These are phyloP conservation scores for Suillus clintonianus DNA, from an alignment of 768 basidiomycete species.

Conservation along the genomic window DNA sequence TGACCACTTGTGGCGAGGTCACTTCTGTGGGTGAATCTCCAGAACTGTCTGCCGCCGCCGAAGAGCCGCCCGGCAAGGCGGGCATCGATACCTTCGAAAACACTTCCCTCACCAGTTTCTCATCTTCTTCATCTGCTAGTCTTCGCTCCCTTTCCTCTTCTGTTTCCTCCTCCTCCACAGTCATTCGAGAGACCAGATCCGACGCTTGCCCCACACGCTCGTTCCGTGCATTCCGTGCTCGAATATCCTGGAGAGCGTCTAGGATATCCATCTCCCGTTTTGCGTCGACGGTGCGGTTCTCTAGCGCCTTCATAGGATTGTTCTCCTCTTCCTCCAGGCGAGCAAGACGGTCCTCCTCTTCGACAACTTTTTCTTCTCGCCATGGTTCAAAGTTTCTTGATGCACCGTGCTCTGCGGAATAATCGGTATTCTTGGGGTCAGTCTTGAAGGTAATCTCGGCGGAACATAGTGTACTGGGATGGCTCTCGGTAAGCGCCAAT, in stretches of 20 bases:
- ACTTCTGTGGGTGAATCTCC: slow-evolving; percentile 20
- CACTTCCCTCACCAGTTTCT: slow-evolving; percentile 81
- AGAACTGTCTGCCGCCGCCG: slow-evolving; percentile 26
- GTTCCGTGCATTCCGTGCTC: slow-evolving; percentile 83
- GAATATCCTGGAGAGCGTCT: slow-evolving; percentile 92
- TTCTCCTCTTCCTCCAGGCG: slow-evolving; percentile 91
- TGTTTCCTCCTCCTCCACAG: slow-evolving; percentile 69
- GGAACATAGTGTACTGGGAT: slow-evolving; percentile 83
- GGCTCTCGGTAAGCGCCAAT: slow-evolving; percentile 3
- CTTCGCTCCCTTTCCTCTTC: slow-evolving; percentile 74
- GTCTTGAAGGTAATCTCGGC: slow-evolving; percentile 99
- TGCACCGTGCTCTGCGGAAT: slow-evolving; percentile 92
- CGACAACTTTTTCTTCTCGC: slow-evolving; percentile 77
- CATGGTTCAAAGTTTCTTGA: slow-evolving; percentile 98
- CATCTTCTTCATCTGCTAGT: slow-evolving; percentile 87
- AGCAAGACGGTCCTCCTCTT: slow-evolving; percentile 83
- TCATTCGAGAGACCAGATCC: slow-evolving; percentile 65
- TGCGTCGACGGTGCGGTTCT: slow-evolving; percentile 89
- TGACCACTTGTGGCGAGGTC: slow-evolving; percentile 42
- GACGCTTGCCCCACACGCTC: slow-evolving; percentile 80
- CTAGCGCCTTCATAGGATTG: slow-evolving; percentile 96
- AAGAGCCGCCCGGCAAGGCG: slow-evolving; percentile 9
- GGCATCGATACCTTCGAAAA: slow-evolving; percentile 74
- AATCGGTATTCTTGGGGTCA: slow-evolving; percentile 97
- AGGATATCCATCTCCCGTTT: slow-evolving; percentile 98